These are phyloP conservation scores for Aegilops bicornis DNA, from an alignment of 176 grass and related monocot species.

Conservation along the genomic window DNA sequence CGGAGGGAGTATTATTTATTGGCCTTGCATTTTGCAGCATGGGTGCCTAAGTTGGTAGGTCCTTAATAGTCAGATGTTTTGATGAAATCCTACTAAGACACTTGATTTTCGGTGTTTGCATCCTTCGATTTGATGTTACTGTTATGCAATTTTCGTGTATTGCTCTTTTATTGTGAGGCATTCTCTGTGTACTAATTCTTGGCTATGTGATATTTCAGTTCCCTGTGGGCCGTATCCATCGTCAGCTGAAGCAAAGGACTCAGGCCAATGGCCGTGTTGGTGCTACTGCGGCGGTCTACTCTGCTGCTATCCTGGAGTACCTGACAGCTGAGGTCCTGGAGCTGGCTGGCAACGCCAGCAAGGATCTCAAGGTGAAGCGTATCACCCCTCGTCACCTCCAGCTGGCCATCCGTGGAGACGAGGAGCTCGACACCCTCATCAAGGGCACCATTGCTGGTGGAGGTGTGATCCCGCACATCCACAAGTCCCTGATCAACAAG, in stretches of 20 bases:
- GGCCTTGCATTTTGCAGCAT: background rate
- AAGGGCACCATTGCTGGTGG: conserved; percentile 76
- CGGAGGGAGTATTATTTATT: background rate
- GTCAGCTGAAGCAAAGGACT: conserved; percentile 60
- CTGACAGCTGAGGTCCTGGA: conserved; percentile 61
- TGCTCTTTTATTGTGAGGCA: background rate
- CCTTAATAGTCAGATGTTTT: background rate
- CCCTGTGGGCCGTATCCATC: conserved; percentile 69
- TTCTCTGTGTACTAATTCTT: background rate
- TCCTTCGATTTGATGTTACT: background rate
- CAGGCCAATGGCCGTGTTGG: conserved; percentile 70
- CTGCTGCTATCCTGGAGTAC: conserved; percentile 71
- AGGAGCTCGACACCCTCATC: conserved; percentile 72
- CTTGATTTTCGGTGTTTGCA: background rate
- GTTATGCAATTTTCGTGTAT: background rate
- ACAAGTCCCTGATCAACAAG: conserved; percentile 82
- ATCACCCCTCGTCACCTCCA: conserved; percentile 76
- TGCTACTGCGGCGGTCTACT: conserved; percentile 66
- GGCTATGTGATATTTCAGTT: conserved; percentile 35
- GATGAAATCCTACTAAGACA: background rate
- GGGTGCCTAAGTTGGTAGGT: background rate
- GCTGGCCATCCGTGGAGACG: conserved; percentile 68
- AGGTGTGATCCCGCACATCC: conserved; percentile 74
- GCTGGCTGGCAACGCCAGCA: conserved; percentile 67
- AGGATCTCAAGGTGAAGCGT: conserved; percentile 75